Conservation (phyloP, 441 rosid genomes). For the Bocquillonia castaneifolia region DNA sequence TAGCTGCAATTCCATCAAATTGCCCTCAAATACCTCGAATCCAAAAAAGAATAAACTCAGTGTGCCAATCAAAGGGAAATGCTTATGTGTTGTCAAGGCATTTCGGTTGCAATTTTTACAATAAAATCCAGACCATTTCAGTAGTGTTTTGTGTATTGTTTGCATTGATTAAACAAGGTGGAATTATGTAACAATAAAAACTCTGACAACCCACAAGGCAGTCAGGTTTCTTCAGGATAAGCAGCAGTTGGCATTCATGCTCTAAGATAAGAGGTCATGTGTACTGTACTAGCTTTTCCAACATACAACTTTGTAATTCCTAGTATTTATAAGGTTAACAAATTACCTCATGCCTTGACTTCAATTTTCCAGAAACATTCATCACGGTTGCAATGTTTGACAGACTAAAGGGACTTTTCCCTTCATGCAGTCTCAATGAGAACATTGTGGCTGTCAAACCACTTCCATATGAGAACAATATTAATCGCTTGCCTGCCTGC, state of each 20-base stretch:
- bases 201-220: neutral
- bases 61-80: neutral
- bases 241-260: neutral
- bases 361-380: constrained; percentile 67
- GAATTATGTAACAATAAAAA: neutral
- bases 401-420: constrained; percentile 64
- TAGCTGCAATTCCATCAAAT: neutral
- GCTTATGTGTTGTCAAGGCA: neutral
- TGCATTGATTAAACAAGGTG: neutral
- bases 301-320: neutral
- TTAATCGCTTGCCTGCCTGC: constrained; percentile 72
- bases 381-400: constrained; percentile 69
- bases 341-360: constrained; percentile 85
- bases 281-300: neutral
- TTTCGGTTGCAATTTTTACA: neutral
- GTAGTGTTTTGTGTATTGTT: no score
- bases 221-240: neutral
- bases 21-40: neutral
- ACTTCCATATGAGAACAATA: constrained; percentile 94
- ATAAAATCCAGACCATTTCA: neutral
- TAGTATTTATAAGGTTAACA: neutral
- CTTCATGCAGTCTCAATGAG: constrained; percentile 60
- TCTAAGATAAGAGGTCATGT: neutral
- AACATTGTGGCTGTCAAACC: constrained; percentile 89
- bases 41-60: neutral